Conservation (phyloP, 495 filamentous ascomycete genomes). For the Hyaloscypha variabilis region DNA sequence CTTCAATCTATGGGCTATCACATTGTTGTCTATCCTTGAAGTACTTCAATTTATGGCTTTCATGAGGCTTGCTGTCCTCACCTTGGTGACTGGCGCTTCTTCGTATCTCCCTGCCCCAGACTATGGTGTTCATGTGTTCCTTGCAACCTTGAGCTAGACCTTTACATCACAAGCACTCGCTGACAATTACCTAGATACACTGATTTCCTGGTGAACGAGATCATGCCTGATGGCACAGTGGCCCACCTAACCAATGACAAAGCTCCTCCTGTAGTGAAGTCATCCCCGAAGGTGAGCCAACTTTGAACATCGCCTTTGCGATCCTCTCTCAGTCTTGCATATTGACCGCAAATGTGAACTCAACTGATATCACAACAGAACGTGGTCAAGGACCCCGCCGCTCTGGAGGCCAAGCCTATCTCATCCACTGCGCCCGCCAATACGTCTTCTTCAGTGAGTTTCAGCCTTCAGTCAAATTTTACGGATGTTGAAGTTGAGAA, state of each 20-base stretch:
- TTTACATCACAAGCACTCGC: background rate
- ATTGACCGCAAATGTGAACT: background rate
- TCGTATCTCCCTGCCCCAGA: background rate
- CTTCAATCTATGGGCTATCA: background rate
- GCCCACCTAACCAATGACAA: constrained; percentile 64
- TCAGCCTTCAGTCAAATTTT: background rate
- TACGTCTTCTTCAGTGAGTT: background rate
- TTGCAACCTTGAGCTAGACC: background rate
- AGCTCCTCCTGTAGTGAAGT: constrained; percentile 36
- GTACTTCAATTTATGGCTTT: too few species aligned
- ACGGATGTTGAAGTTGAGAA: background rate
- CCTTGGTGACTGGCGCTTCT: background rate
- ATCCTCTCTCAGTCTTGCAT: background rate
- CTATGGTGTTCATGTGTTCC: background rate
- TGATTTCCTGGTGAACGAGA: constrained; percentile 95
- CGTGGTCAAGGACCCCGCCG: background rate
- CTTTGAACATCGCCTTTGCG: background rate
- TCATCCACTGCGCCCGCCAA: background rate
- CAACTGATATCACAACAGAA: background rate
- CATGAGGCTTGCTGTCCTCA: background rate
- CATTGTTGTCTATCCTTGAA: background rate
- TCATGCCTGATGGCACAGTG: constrained; percentile 75
- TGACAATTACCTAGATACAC: constrained; percentile 66
- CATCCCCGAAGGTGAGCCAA: background rate
- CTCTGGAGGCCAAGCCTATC: background rate